Percentiles rank a stretch among this genome's conserved stretches.
These are phyloP conservation scores for Calonectria pauciramosa DNA, from an alignment of 2,329 filamentous ascomycete species.

Conservation along the genomic window DNA sequence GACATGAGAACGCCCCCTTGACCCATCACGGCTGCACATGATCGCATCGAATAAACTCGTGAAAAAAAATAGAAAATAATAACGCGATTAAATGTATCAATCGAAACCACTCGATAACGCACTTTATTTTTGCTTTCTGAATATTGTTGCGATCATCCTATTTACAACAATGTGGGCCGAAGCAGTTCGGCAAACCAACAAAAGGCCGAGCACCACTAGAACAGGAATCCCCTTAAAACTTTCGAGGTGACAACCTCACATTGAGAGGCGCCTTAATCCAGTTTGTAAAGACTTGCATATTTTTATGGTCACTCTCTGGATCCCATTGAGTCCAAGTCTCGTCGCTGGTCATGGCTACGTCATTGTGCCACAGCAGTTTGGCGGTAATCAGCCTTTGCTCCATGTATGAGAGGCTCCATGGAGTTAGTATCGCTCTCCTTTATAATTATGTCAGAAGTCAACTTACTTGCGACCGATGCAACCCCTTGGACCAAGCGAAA, in stretches of 20 bases:
- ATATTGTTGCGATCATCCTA: not conserved
- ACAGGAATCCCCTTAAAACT: not conserved
- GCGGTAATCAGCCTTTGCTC: conserved; percentile 66
- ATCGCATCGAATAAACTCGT: not conserved
- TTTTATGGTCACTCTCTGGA: conserved; percentile 36
- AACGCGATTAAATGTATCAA: not conserved
- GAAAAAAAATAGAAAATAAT: not conserved
- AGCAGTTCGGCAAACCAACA: not conserved
- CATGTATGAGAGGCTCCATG: conserved; percentile 60
- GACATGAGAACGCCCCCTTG: not conserved
- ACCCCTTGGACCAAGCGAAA: conserved; percentile 62
- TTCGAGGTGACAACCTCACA: conserved; percentile 23
- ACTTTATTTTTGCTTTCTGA: not conserved
- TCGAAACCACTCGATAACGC: not conserved
- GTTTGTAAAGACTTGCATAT: conserved; percentile 44
- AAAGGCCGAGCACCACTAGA: not conserved
- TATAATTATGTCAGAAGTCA: not conserved
- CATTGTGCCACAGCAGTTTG: conserved; percentile 63
- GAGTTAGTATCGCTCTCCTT: conserved; percentile 26
- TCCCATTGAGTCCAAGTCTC: conserved; percentile 44
- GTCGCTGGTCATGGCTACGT: conserved; percentile 48
- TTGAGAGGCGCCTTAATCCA: conserved; percentile 48
- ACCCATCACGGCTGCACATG: not conserved
- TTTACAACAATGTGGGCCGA: not conserved
- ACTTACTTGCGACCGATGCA: conserved; percentile 57